These are phyloP conservation scores for Aureobasidium sp. DNA, from an alignment of 2,329 filamentous ascomycete species.

Conservation along the genomic window DNA sequence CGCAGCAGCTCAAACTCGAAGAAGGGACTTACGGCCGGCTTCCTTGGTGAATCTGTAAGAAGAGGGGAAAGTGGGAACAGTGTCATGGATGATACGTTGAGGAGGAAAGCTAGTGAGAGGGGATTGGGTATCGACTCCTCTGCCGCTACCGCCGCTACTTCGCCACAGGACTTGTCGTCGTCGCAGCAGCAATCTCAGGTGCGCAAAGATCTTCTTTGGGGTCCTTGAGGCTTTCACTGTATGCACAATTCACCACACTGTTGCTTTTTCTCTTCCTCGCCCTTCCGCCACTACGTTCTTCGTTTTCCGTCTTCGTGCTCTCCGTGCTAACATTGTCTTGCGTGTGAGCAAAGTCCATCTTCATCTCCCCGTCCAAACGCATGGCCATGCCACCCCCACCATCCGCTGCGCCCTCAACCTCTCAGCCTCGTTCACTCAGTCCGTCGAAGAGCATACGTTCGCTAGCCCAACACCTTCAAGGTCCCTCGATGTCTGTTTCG, in stretches of 20 bases:
- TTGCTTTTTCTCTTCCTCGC: background rate
- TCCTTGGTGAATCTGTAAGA: slow-evolving; percentile 10
- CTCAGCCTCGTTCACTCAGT: background rate
- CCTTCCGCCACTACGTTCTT: background rate
- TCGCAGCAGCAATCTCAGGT: slow-evolving; percentile 29
- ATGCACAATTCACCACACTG: background rate
- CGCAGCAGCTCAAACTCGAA: slow-evolving; percentile 81
- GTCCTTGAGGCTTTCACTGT: slow-evolving; percentile 25
- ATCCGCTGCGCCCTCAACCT: background rate
- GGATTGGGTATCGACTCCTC: slow-evolving; percentile 5
- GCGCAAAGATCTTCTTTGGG: slow-evolving; percentile 36
- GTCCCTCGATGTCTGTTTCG: background rate
- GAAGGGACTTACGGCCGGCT: slow-evolving; percentile 49
- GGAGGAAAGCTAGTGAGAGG: background rate
- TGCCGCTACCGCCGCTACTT: slow-evolving; percentile 40
- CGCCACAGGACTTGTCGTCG: slow-evolving; percentile 50
- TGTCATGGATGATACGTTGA: background rate
- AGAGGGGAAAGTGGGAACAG: background rate
- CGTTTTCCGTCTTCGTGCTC: background rate
- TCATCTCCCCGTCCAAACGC: background rate
- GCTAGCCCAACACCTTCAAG: slow-evolving; percentile 1
- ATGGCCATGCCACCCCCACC: background rate
- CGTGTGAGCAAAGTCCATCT: background rate
- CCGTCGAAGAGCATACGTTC: slow-evolving; percentile 11
- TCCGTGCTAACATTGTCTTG: background rate